Base-by-base conservation (phyloP, 225 moss, liverwort and hornwort species). In the Anthoceros angustus region DNA sequence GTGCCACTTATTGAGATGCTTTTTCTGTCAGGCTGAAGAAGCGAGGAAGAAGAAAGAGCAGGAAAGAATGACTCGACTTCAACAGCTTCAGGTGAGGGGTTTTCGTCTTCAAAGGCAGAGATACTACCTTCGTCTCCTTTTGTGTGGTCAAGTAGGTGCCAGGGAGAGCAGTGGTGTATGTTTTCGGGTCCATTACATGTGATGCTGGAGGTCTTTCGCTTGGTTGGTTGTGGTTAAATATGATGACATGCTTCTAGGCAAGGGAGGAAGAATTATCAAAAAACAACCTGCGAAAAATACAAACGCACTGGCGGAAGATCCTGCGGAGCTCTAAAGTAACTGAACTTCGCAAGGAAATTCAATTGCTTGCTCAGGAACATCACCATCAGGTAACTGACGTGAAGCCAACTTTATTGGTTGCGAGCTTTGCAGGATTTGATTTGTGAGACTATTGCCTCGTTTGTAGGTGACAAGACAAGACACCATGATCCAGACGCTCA, bases 251-350 rank as follows among this genome's bases (percentile, higher is more conserved):
- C 11, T 21, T n/a, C 62, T 25, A 90, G 90, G 69, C 73, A 66
- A 81, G 75, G 4, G 93, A 94, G 61, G 80, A 84, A 39, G 77
- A 74, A 43, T 69, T 78, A 23, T 87, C 78, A 67, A 70, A 67
- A 60, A 78, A 69, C 41, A 94, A 84, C 43, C 87, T 87, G 82
- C 60, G 81, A 40, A 80, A 77, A 50, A 86, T 94, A 32, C 90
- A 94, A 60, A 76, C 70, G 74, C 75, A 87, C 3, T 94, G 90
- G 93, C 75, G 90, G 42, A 72, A 41, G 63, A 63, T 86, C 0
- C 84, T 94, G 90, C 87, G 93, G 48, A 50, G 21, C 26, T 78
- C 71, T 1, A 87, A 82, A 70, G 67, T 82, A 66, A 63, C 64
- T 67, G 85, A 85, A 61, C 71, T 79, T 24, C 70, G 74, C 20